These are phyloP conservation scores for Kodamaea alishanica DNA, from an alignment of 1,139 yeast species.

Conservation along the genomic window DNA sequence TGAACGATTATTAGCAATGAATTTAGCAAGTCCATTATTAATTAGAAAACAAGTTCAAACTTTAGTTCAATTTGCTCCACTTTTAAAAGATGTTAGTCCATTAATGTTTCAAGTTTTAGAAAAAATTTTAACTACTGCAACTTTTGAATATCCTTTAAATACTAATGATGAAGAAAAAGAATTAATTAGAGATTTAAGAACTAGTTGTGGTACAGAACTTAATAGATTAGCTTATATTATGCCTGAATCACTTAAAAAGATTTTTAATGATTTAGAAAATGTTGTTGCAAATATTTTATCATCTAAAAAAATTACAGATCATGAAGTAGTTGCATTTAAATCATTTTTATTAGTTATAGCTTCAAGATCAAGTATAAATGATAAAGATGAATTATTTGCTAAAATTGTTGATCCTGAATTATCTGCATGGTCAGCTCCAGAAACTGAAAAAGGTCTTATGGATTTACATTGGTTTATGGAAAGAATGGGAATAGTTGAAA, in stretches of 20 bases:
- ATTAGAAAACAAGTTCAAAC: conserved; percentile 87
- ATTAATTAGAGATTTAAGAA: conserved; percentile 78
- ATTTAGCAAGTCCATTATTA: conserved; percentile 73
- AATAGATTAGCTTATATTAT: conserved; percentile 89
- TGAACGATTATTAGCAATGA: conserved; percentile 69
- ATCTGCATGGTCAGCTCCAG: conserved; percentile 88
- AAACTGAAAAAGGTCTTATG: conserved; percentile 81
- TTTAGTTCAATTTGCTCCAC: conserved; percentile 94
- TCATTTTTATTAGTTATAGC: conserved; percentile 89
- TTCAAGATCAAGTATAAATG: conserved; percentile 71
- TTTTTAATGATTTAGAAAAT: conserved; percentile 74
- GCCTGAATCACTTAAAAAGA: conserved; percentile 84
- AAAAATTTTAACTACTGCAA: conserved; percentile 82
- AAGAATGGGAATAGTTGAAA: conserved; percentile 87
- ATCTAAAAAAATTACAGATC: conserved; percentile 73
- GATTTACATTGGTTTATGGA: conserved; percentile 98
- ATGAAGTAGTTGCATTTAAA: conserved; percentile 90
- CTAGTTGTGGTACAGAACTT: conserved; percentile 91
- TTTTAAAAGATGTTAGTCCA: conserved; percentile 68
- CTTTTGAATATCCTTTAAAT: conserved; percentile 72
- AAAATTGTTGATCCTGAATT: conserved; percentile 91
- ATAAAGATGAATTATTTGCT: conserved; percentile 72
- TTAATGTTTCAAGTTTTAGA: conserved; percentile 82
- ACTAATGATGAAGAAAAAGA: conserved; percentile 73
- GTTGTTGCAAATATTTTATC: conserved; percentile 73